These are phyloP conservation scores for Irpex rosettiformis DNA, from an alignment of 1,284 basidiomycete genomes.

Conservation along the genomic window DNA sequence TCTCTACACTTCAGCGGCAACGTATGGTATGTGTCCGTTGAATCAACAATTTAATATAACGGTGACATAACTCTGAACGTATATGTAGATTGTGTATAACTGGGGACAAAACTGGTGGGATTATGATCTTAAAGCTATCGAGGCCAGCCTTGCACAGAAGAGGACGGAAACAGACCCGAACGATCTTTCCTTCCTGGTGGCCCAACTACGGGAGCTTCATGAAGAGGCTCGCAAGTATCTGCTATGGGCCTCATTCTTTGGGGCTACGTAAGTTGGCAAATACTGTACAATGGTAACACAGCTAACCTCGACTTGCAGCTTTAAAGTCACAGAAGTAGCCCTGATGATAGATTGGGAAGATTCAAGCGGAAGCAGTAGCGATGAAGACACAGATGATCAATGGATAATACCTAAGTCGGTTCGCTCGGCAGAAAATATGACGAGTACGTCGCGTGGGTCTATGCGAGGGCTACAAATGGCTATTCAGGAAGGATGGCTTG, in stretches of 20 bases:
- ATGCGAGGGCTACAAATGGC: conserved; percentile 66
- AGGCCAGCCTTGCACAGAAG: conserved; percentile 48
- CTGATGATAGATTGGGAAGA: conserved; percentile 71
- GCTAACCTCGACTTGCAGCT: conserved; percentile 34
- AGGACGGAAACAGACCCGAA: conserved; percentile 50
- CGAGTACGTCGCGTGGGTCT: conserved; percentile 47
- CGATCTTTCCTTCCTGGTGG: conserved; percentile 57
- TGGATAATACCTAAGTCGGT: conserved; percentile 51
- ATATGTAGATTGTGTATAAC: conserved; percentile 50
- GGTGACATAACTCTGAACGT: too few relatives aligned
- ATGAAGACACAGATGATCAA: conserved; percentile 51
- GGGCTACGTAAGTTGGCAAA: conserved; percentile 48
- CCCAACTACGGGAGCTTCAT: conserved; percentile 57
- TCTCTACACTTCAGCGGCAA: conserved; percentile 57
- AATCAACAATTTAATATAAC: too few relatives aligned
- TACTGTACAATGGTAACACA: conserved; percentile 4
- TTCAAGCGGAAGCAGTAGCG: conserved; percentile 44
- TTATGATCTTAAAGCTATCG: conserved; percentile 54
- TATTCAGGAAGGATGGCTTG: conserved; percentile 66
- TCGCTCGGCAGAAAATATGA: conserved; percentile 35
- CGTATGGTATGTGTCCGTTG: conserved; percentile 44
- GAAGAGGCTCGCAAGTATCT: conserved; percentile 63
- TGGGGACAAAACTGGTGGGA: conserved; percentile 62
- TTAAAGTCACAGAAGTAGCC: conserved; percentile 67
- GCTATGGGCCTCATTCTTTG: conserved; percentile 68